These are phyloP conservation scores for Chaetothyriales sp. DNA, from an alignment of 2,329 filamentous ascomycete species.

Conservation along the genomic window DNA sequence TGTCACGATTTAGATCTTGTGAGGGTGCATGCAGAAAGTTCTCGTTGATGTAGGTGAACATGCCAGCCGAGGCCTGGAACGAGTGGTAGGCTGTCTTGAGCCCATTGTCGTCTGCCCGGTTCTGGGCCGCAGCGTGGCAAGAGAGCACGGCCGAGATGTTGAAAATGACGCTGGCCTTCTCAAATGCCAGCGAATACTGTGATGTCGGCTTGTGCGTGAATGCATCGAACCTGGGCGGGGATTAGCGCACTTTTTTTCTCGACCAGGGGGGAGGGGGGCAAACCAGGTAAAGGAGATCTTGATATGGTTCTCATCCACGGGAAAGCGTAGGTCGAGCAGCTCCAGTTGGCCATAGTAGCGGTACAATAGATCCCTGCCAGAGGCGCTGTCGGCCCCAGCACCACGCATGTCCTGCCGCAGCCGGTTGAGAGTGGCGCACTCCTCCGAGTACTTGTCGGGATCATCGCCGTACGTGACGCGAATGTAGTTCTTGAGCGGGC, in stretches of 20 bases:
- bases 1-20: slow-evolving; percentile 87
- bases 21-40: slow-evolving; percentile 96
- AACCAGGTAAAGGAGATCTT: slow-evolving; percentile 98
- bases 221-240: slow-evolving; percentile 69
- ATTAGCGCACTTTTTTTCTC: slow-evolving; percentile 2
- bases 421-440: slow-evolving; percentile 86
- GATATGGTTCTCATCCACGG: slow-evolving; percentile 96
- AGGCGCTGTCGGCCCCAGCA: slow-evolving; percentile 88
- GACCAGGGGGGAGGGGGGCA: background rate
- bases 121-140: slow-evolving; percentile 86
- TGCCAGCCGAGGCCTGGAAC: slow-evolving; percentile 93
- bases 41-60: slow-evolving; percentile 99
- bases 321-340: slow-evolving; percentile 82
- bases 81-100: slow-evolving; percentile 96
- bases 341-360: slow-evolving; percentile 96
- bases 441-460: slow-evolving; percentile 85
- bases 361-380: slow-evolving; percentile 83
- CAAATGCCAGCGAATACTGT: slow-evolving; percentile 91
- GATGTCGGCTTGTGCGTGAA: slow-evolving; percentile 97
- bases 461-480: slow-evolving; percentile 89
- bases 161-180: slow-evolving; percentile 98
- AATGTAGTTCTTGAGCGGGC: slow-evolving; percentile 84
- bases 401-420: slow-evolving; percentile 97
- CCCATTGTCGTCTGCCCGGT: slow-evolving; percentile 77
- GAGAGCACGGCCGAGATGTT: slow-evolving; percentile 96